A percentile compares a stretch with the other conserved stretches of the same genome.
phyloP scores from a whole-genome alignment of 108 stramenopile species.

The Cyclotella kingstonii region DNA sequence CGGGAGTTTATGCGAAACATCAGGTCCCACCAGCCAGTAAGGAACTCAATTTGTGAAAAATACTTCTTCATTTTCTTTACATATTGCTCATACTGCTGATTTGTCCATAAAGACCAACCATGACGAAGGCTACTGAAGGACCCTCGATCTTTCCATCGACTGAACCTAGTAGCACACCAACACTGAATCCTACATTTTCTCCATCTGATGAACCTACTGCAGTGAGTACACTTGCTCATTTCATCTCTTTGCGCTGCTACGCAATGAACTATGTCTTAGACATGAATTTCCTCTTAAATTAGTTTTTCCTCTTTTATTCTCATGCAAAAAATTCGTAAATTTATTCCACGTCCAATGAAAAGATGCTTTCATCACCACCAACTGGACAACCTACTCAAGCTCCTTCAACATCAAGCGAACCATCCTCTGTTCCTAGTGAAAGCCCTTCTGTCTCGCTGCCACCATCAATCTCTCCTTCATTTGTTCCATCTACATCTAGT shows the following conservation, averaged over 20 bases:
- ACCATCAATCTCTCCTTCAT: background rate
- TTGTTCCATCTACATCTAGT: background rate
- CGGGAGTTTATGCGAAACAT: constrained; percentile 3
- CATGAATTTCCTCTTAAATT: background rate
- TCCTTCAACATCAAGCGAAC: background rate
- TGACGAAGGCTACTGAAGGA: too few species aligned
- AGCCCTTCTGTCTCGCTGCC: background rate
- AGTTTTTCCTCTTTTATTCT: background rate
- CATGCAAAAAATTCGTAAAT: background rate
- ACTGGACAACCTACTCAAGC: background rate
- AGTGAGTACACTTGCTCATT: background rate
- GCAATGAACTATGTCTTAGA: background rate
- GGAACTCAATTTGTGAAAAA: background rate
- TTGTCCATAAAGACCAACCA: background rate
- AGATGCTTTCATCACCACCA: too few species aligned
- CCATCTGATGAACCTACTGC: background rate
- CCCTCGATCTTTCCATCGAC: background rate
- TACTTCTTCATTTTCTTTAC: background rate
- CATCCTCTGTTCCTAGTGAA: background rate
- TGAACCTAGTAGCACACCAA: background rate
- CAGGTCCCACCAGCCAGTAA: constrained; percentile 1
- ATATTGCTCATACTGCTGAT: background rate
- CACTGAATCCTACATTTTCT: background rate
- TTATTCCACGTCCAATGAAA: background rate
- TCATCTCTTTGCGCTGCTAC: background rate